phyloP scores from a whole-genome alignment of 1,284 basidiomycete species.

The Stygiomarasmius scandens region DNA sequence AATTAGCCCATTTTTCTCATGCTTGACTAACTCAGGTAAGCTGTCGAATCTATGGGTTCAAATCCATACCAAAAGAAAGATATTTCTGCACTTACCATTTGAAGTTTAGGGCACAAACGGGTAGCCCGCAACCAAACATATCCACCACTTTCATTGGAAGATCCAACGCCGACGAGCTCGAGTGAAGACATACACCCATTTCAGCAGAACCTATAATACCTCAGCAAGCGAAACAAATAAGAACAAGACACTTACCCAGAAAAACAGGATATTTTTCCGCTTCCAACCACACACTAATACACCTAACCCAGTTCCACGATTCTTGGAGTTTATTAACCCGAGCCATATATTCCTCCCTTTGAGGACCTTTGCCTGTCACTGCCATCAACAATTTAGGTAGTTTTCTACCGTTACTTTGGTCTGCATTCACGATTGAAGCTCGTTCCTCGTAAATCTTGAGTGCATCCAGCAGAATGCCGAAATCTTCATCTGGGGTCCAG shows the following conservation, averaged over 20 bases:
- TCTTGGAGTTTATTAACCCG: constrained; percentile 60
- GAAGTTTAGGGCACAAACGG: constrained; percentile 91
- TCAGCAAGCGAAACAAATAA: constrained; percentile 12
- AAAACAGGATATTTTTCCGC: constrained; percentile 86
- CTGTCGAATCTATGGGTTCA: constrained; percentile 39
- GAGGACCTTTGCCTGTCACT: constrained; percentile 92
- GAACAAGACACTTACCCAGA: constrained; percentile 55
- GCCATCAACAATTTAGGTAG: constrained; percentile 82
- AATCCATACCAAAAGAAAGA: not conserved
- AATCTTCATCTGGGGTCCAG: constrained; percentile 99
- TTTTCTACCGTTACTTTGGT: constrained; percentile 29
- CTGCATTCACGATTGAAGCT: constrained; percentile 42
- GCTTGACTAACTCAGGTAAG: constrained; percentile 84
- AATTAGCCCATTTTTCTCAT: constrained; percentile 81
- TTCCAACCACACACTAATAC: constrained; percentile 86
- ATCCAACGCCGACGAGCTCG: constrained; percentile 88
- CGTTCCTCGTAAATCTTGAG: constrained; percentile 68
- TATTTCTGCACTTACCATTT: constrained; percentile 66
- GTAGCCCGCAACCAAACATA: constrained; percentile 97
- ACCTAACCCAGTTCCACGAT: constrained; percentile 81
- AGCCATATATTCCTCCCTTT: constrained; percentile 75
- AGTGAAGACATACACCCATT: constrained; percentile 89
- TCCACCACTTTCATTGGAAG: constrained; percentile 99
- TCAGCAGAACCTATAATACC: constrained; percentile 80
- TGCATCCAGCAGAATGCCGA: constrained; percentile 79